Evolutionary conservation across 208 protist genomes (phyloP), one percentile per base, ranked within the genome.

Genomic region (Leishmania martiniquensis): DNA sequence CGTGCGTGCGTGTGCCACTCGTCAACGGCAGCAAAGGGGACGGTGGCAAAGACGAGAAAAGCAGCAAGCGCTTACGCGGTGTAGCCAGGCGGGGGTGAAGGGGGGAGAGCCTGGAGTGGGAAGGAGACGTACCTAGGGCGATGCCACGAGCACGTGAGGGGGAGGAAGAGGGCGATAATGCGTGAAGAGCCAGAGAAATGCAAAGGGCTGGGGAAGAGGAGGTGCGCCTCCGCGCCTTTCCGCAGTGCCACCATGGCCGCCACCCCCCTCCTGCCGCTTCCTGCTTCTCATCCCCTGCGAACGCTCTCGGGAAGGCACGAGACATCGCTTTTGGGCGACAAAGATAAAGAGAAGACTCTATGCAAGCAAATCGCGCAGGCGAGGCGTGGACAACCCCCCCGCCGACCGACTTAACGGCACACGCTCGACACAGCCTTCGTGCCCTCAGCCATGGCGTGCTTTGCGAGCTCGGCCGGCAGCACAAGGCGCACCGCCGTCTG

Each of bases 391-490:
- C 69, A 59, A 55, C 47, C 49, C 55, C 17, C 55, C 34, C 6
- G 15, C 34, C 20, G 32, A 60, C 2, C 20, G 42, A 20, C 51
- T 77, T 80, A 90, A 60, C 82, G 87, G 42, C 78, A 81, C 47
- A 84, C 75, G 82, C 97, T 98, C 85, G 95, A 98, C 57, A 99
- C 98, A 52, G 98, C 98, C 91, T 99, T 99, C 75, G 98, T 99
- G 84, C 98, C 98, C 93, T 99, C 98, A 60, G 97, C 98, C 82
- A 99, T 99, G 73, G 99, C 99, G 88, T 99, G 99, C 93, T 99
- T 99, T 80, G 98, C 97, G 12, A 99, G 92, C 92, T 99, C 98
- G 72, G 98, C 98, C 60, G 98, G 97, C 49, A 99, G 96, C 80
- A 99, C 90, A 49, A 99, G 89, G 76, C 98, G 96, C 72, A 99